Percentiles rank a stretch among this genome's conserved stretches.
phyloP scores from a whole-genome alignment of 2,329 filamentous ascomycete species.

The Ascochyta lentis region DNA sequence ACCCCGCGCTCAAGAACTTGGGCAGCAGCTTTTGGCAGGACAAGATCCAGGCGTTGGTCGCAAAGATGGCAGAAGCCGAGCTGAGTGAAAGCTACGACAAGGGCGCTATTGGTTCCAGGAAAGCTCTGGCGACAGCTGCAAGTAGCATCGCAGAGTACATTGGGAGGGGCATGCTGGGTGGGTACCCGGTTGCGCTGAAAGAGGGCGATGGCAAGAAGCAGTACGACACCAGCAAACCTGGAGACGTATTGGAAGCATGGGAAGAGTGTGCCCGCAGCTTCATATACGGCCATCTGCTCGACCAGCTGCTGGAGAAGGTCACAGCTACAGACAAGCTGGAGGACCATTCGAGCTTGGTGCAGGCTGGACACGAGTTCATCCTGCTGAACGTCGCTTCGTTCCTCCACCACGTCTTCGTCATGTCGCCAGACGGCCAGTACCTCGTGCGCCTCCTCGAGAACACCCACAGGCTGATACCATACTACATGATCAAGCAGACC shows the following conservation, averaged over 20 bases:
- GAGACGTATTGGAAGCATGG: slow-evolving; percentile 70
- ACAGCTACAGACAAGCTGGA: slow-evolving; percentile 68
- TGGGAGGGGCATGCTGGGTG: slow-evolving; percentile 70
- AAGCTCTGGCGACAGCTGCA: slow-evolving; percentile 75
- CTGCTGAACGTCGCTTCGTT: slow-evolving; percentile 77
- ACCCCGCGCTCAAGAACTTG: slow-evolving; percentile 71
- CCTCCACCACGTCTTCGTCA: slow-evolving; percentile 74
- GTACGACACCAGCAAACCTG: slow-evolving; percentile 66
- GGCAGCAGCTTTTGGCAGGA: slow-evolving; percentile 52
- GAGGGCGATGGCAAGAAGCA: slow-evolving; percentile 44
- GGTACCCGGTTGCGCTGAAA: slow-evolving; percentile 56
- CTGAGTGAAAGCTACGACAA: slow-evolving; percentile 85
- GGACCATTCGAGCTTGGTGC: slow-evolving; percentile 66
- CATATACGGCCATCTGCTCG: slow-evolving; percentile 72
- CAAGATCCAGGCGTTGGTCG: slow-evolving; percentile 50
- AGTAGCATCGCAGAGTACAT: slow-evolving; percentile 74
- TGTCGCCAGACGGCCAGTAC: slow-evolving; percentile 77
- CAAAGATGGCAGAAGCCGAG: slow-evolving; percentile 66
- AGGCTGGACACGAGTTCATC: slow-evolving; percentile 70
- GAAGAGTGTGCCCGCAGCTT: slow-evolving; percentile 69
- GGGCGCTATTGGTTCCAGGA: slow-evolving; percentile 74
- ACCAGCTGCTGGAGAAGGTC: slow-evolving; percentile 68
- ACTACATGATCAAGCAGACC: slow-evolving; percentile 74
- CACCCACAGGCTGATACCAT: slow-evolving; percentile 74
- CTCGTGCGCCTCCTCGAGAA: slow-evolving; percentile 74